Evolutionary conservation across 495 filamentous ascomycete genomes (phyloP), one percentile per base, ranked within the genome.

Genomic region (Hypomontagnella monticulosa): DNA sequence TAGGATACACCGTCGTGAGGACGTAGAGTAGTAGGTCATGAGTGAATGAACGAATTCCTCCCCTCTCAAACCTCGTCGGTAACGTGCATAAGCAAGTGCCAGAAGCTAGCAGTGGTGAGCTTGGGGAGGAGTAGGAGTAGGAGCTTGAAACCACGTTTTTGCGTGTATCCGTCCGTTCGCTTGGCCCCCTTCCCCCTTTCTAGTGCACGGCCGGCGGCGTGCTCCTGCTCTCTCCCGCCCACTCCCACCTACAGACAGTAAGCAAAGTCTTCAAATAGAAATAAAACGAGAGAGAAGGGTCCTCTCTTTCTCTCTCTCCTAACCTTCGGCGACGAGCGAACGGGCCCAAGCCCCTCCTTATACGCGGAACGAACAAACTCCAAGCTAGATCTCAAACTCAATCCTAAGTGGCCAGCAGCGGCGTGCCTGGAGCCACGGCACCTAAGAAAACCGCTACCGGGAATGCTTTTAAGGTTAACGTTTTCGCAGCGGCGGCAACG

Each of bases 1-100:
- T 41, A 5, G 14, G n/a, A 4, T 3, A 27, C 6, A 27, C 23
- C 23, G 23, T 27, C 23, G 23, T 27, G 6, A 27, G 23, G 23
- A 27, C 6, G n/a, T n/a, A n/a, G n/a, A n/a, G n/a, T n/a, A n/a
- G n/a, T n/a, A n/a, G n/a, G n/a, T n/a, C n/a, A 27, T 27, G 23
- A 27, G 23, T 2, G 23, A 3, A 27, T 27, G 23, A 27, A 30
- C 11, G 23, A 27, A 30, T 11, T 18, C 11, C n/a, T 52, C 44
- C 33, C 32, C 30, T 44, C n/a, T 34, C 33, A 37, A 41, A 9
- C 50, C 40, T 56, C 44, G 43, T 33, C 63, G 63, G 63, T 44
- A 33, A 61, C 51, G 57, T 44, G 43, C 63, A 66, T 66, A 34
- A 27, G 37, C 33, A 52, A 36, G 23, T 6, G 6, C 6, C 23